Base-by-base conservation (phyloP, 306 rosid genomes). In the Mimosa bimucronata region DNA sequence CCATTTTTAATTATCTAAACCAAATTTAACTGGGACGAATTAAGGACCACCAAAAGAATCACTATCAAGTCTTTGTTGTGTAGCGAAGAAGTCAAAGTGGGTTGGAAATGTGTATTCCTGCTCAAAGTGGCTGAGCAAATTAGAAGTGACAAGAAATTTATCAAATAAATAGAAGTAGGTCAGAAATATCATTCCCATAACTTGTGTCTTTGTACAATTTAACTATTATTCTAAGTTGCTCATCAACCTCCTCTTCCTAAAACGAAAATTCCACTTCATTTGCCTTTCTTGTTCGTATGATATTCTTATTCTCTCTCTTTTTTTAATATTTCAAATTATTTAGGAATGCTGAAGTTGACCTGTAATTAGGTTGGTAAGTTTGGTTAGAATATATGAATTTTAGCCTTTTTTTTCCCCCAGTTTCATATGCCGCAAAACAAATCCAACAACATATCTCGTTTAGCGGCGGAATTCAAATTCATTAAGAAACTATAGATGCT, bases 321-420 rank as follows among this genome's bases (percentile, higher is more conserved):
- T 53, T 2, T 0, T 53, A n/a, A 16, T n/a, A n/a, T 55, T 55
- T 21, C 62, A 55, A 7, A 55, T 9, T 21, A 3, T 55, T 21
- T 21, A 9, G 2, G 62, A 21, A 55, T 2, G 14, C 62, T 9
- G 26, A 21, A 21, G 7, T n/a, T 55, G 62, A 55, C 62, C 15
- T 8, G 13, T 9, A 9, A n/a, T 21, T 55, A 9, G 62, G 29
- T 55, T 5, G 62, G 62, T 55, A 55, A 55, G 62, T 55, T 55
- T 55, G 5, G 62, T 55, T 55, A 55, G 62, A 55, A n/a, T 55
- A 50, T 50, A 55, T 55, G 62, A 55, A 55, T 55, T 55, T 55
- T 6, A 34, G 38, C 38, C 14, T 7, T 11, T 9, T n/a, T n/a
- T 7, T 0, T 9, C 5, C 1, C 29, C 28, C 23, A 8, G 5